Conservation (phyloP, 139 green algal species). For the Chlamydomonas asymmetrica region DNA sequence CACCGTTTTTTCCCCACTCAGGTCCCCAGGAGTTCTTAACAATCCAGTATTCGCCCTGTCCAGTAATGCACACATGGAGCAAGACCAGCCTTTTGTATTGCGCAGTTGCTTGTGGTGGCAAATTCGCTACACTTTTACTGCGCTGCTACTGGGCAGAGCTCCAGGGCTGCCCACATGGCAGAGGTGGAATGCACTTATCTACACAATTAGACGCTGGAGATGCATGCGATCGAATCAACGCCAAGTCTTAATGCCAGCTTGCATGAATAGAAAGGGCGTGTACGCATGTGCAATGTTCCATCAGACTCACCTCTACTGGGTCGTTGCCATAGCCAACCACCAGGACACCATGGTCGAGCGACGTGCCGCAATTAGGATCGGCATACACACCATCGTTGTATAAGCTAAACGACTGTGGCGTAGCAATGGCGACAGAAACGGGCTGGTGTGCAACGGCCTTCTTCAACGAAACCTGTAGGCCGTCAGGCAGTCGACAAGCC, state of each 20-base stretch:
- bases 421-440: constrained; percentile 91
- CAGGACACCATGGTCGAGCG: constrained; percentile 94
- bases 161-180: too few species aligned
- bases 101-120: neutral
- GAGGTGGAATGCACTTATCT: too few species aligned
- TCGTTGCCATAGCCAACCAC: constrained; percentile 80
- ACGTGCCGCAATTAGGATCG: constrained; percentile 26
- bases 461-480: constrained; percentile 44
- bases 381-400: constrained; percentile 79
- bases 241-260: too few species aligned
- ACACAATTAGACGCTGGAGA: too few species aligned
- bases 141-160: too few species aligned
- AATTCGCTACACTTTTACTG: too few species aligned
- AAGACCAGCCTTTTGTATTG: too few species aligned
- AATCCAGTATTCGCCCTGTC: constrained; percentile 76
- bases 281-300: too few species aligned
- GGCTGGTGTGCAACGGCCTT: constrained; percentile 85
- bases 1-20: constrained; percentile 12
- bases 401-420: constrained; percentile 82
- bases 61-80: too few species aligned
- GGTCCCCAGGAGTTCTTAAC: constrained; percentile 96
- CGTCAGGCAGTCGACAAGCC: too few species aligned
- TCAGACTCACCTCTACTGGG: constrained; percentile 37
- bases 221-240: too few species aligned
- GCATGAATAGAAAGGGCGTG: too few species aligned